Base-by-base conservation (phyloP, 2,329 filamentous ascomycete genomes). In the Sordariomycetes sp. region DNA sequence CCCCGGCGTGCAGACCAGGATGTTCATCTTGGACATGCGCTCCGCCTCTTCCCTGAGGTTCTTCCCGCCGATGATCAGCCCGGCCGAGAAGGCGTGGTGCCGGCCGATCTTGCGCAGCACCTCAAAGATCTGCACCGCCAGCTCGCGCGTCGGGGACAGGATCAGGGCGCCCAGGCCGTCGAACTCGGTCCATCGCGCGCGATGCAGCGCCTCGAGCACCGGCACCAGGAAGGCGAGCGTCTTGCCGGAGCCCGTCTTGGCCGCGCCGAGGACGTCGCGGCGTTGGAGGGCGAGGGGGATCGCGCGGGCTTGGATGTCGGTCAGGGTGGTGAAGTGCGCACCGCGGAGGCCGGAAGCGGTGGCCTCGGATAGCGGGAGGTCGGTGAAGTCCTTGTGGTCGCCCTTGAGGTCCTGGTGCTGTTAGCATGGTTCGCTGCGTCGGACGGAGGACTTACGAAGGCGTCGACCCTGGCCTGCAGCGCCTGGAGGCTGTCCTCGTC, bases 41-140 rank as follows among this genome's bases (percentile, higher is more conserved):
- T 93, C 85, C 17, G 85, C 79, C 61, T 98, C 77, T 49, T 95
- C 88, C 51, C 84, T 80, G 48, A 95, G 53, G 54, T 75, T 88
- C 68, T 94, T 94, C 26, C 92, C 92, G 26, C 92, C 92, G 47
- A 96, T 96, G 8, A 98, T 77, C 47, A 96, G 61, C 0, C 92
- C 92, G 1, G 92, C 92, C 1, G 90, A 94, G 55, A 96, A 95
- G 39, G 76, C 70, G 57, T 98, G 90, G 38, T 90, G 79, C 37
- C 85, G 75, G 29, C 92, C 92, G 38, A 98, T 76, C 57, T 94
- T 94, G 41, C 86, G 73, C 47, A 98, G 61, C 1, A 96, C 90
- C 38, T 95, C 84, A 52, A 96, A 98, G 41, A 94, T 98, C 58
- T 98, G 92, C 25, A 93, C 92, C 0, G 92, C 90, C 36, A 98